phyloP scores from a whole-genome alignment of 169 alveolate species.

The Plasmodium adleri region DNA sequence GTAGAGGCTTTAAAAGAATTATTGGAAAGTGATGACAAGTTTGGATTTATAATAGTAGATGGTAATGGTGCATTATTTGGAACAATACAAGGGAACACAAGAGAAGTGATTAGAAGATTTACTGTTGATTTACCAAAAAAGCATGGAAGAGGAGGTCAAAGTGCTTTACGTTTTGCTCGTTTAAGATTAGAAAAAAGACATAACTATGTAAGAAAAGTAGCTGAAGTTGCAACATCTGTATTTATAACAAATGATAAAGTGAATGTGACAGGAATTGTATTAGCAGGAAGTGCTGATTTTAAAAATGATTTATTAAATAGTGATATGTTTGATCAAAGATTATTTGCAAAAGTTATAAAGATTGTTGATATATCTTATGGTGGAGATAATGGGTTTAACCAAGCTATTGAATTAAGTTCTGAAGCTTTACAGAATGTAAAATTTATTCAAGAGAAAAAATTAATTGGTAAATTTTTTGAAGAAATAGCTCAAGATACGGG shows the following conservation, averaged over 20 bases:
- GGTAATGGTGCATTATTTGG: constrained; percentile 99
- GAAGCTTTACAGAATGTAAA: constrained; percentile 95
- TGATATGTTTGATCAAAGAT: constrained; percentile 96
- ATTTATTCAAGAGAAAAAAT: constrained; percentile 92
- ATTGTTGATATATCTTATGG: constrained; percentile 99
- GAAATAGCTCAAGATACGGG: constrained; percentile 99
- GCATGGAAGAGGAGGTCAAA: constrained; percentile 99
- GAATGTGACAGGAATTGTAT: constrained; percentile 91
- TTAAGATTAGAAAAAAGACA: constrained; percentile 99
- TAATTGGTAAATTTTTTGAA: constrained; percentile 95
- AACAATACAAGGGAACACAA: constrained; percentile 96
- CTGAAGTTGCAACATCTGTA: constrained; percentile 96
- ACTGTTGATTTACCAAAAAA: constrained; percentile 98
- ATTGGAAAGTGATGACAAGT: constrained; percentile 95
- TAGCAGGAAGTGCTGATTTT: constrained; percentile 99
- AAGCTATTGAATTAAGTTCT: constrained; percentile 97
- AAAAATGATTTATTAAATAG: constrained; percentile 94
- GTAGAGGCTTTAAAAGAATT: constrained; percentile 92
- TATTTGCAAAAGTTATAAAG: constrained; percentile 93
- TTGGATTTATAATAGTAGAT: constrained; percentile 98
- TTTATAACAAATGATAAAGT: constrained; percentile 97
- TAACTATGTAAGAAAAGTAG: constrained; percentile 98
- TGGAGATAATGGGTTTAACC: constrained; percentile 99
- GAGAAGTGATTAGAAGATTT: constrained; percentile 93
- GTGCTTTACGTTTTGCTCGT: constrained; percentile 99